Conservation (phyloP, 345 rosid species). For the Anacardium occidentale region DNA sequence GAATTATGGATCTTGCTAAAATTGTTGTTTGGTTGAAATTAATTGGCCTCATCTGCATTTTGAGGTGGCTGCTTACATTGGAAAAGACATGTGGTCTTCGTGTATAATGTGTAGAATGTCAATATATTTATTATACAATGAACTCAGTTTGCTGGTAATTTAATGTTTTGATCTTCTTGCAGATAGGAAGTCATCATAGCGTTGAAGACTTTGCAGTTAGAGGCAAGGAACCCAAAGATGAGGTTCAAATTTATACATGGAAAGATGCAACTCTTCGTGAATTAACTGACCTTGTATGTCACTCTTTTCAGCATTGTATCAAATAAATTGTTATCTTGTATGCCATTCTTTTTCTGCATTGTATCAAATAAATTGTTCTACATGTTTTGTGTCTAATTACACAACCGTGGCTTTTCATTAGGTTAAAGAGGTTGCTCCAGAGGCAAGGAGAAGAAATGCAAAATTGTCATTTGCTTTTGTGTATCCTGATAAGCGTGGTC, state of each 20-base stretch:
- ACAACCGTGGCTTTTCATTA: constrained; percentile 14
- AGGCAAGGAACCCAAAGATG: constrained; percentile 95
- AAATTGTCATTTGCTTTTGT: constrained; percentile 86
- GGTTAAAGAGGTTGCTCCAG: constrained; percentile 93
- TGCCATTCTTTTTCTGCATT: not conserved
- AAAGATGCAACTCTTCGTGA: constrained; percentile 92
- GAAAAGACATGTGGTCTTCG: not conserved
- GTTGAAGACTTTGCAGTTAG: constrained; percentile 84
- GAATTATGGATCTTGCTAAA: not conserved
- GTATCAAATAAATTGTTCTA: not conserved
- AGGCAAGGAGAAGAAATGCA: constrained; percentile 89
- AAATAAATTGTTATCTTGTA: constrained; percentile 41
- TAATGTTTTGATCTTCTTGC: constrained; percentile 12
- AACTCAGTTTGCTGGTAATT: not conserved
- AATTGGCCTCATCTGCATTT: not conserved
- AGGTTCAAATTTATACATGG: constrained; percentile 97
- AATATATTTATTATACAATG: not conserved
- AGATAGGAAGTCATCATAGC: constrained; percentile 78
- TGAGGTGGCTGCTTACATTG: not conserved
- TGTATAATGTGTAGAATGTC: not conserved
- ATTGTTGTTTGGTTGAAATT: not conserved
- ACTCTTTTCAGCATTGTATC: not conserved
- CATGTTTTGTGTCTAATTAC: not conserved
- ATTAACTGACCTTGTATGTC: constrained; percentile 74
- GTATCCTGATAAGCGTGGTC: constrained; percentile 78